Base-by-base conservation (phyloP, 2,329 filamentous ascomycete species). In the Aureobasidium uvarum region DNA sequence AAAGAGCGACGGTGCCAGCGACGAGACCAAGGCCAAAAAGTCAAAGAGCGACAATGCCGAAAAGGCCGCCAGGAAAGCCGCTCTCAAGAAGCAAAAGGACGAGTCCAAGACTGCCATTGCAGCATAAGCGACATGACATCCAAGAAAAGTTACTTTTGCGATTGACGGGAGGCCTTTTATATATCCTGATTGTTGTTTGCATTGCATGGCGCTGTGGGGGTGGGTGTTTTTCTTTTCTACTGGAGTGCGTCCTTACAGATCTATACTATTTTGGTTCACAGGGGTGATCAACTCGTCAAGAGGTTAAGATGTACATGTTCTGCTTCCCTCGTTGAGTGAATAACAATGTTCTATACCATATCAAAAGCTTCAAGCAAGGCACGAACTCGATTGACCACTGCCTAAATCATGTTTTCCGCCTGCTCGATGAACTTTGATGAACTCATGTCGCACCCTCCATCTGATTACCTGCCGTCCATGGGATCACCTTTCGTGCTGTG, bases 21-120 rank as follows among this genome's bases (percentile, higher is more conserved):
- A 65, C 28, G 70, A 72, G 62, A 64, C 66, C 20, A 64, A 68
- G 62, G 41, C 67, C 33, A 74, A 74, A 68, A 74, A 73, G 70
- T 64, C 62, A 54, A 75, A 74, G 68, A 71, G 66, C 48, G 69
- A 71, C 23, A 66, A 31, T 33, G 67, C 62, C 33, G 70, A 67
- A 20, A 69, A 71, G 63, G 69, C 67, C 11, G 65, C 68, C 16
- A 71, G 67, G 59, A 72, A 71, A 60, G 70, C 67, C 5, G 62
- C 48, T 36, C 64, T 69, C 52, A 69, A 68, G 65, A 64, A 66
- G 62, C 68, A 70, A 66, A 71, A 71, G 64, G 65, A 64, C 25
- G 68, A 67, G 54, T 54, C 66, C 38, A 71, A 69, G 58, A 68
- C 66, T 48, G 70, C 66, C 10, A 45, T 67, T 64, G 58, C 65